Evolutionary conservation across 2,329 filamentous ascomycete genomes (phyloP), one percentile per base, ranked within the genome.

Genomic region (Kalaharituber pfeilii): DNA sequence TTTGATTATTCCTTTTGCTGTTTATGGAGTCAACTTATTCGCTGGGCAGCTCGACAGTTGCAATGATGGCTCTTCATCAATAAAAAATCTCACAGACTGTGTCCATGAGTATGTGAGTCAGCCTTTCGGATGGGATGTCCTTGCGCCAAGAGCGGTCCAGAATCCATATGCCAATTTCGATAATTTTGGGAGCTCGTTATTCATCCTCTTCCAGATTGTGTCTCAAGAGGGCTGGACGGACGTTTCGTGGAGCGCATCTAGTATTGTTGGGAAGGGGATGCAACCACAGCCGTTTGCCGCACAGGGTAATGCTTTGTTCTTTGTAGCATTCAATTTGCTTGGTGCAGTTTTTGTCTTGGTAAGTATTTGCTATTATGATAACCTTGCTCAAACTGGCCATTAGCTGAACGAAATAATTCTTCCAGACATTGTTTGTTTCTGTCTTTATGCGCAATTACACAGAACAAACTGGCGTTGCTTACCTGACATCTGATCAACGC

Each of bases 381-480:
- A n/a, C n/a, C n/a, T n/a, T n/a, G n/a, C n/a, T n/a, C n/a, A n/a
- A n/a, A n/a, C n/a, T n/a, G n/a, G n/a, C n/a, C n/a, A n/a, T n/a
- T n/a, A n/a, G n/a, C n/a, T n/a, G n/a, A n/a, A n/a, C n/a, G n/a
- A n/a, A n/a, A 47, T 47, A 22, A 24, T 13, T 36, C 42, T 42
- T 13, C 22, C 29, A 63, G 61, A 98, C 91, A 1, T 73, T 98
- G 65, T 98, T 98, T 68, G 93, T 98, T 49, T 96, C 91, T 54
- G 91, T 98, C 57, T 98, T 98, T 68, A 98, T 98, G 91, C 86
- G 91, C 57, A 98, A 95, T 67, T 98, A 98, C 69, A 98, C 91
- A 0, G 91, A 98, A 69, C 88, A 96, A 69, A 98, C 91, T 0
- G 91, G 91, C 1, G 91, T 98, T 44, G 91, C 91, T 2, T 98